Evolutionary conservation across 371 early-diverging fungal genomes (phyloP).

Genomic region (Rhizomucor miehei): DNA sequence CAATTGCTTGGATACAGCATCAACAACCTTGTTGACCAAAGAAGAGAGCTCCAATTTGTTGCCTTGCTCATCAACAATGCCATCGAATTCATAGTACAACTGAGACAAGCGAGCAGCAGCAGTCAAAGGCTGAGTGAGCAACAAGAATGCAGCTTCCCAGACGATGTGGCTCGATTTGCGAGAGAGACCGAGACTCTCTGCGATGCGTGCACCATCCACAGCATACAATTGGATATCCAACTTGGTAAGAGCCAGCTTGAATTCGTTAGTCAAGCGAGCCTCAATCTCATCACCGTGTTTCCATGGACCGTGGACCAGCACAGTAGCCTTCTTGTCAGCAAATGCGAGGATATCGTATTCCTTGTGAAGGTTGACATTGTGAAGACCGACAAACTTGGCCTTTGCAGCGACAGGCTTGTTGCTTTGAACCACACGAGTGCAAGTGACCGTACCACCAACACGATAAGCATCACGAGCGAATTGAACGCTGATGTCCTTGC

Average conservation of each 20-base stretch:
- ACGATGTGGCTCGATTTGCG: conserved; percentile 45
- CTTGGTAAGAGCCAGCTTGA: conserved; percentile 59
- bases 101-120: conserved; percentile 18
- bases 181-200: conserved; percentile 61
- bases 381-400: conserved; percentile 66
- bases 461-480: conserved; percentile 58
- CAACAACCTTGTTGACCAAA: conserved; percentile 20
- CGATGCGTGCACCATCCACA: conserved; percentile 64
- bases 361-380: conserved; percentile 54
- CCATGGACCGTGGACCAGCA: conserved; percentile 72
- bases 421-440: conserved; percentile 53
- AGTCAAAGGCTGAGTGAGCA: conserved; percentile 18
- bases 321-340: conserved; percentile 50
- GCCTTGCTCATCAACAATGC: conserved; percentile 12
- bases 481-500: conserved; percentile 29
- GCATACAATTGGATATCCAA: conserved; percentile 58
- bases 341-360: conserved; percentile 64
- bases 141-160: conserved; percentile 62
- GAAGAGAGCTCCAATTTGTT: conserved; percentile 22
- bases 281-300: conserved; percentile 66
- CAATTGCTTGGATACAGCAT: conserved; percentile 28
- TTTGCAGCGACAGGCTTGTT: conserved; percentile 32
- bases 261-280: conserved; percentile 64
- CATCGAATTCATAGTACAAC: conserved; percentile 30
- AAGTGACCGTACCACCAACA: conserved; percentile 51